These are phyloP conservation scores for Bipolaris cookei DNA, from an alignment of 2,329 filamentous ascomycete species.

Conservation along the genomic window DNA sequence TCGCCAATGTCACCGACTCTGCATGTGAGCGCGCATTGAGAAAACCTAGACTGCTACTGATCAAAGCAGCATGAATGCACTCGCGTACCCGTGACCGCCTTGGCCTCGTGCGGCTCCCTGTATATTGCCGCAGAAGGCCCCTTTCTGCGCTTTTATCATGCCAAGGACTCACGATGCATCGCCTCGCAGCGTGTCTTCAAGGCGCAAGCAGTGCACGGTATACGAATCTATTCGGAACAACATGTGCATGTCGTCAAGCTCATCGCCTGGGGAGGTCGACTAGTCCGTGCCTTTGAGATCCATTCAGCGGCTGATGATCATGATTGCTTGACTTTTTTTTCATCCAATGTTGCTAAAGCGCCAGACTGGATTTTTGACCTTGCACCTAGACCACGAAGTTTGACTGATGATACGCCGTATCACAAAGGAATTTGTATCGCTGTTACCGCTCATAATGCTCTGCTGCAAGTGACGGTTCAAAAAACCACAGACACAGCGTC, in stretches of 20 bases:
- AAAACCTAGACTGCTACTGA: slow-evolving; percentile 21
- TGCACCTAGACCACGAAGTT: slow-evolving; percentile 21
- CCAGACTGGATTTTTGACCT: slow-evolving; percentile 50
- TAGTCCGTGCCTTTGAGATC: slow-evolving; percentile 55
- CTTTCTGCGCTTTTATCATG: slow-evolving; percentile 49
- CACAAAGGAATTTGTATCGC: slow-evolving; percentile 31
- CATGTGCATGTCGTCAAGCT: slow-evolving; percentile 32
- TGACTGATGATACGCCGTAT: slow-evolving; percentile 15
- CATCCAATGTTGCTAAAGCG: slow-evolving; percentile 32
- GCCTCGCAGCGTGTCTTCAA: slow-evolving; percentile 62
- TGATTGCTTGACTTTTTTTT: slow-evolving; percentile 19
- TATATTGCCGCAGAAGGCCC: slow-evolving; percentile 54
- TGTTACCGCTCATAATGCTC: slow-evolving; percentile 87
- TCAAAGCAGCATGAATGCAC: slow-evolving; percentile 46
- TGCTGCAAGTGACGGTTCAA: slow-evolving; percentile 60
- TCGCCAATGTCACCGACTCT: slow-evolving; percentile 46
- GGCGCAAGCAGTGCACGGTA: slow-evolving; percentile 76
- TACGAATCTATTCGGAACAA: slow-evolving; percentile 55
- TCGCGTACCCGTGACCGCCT: slow-evolving; percentile 55
- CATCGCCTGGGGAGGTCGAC: slow-evolving; percentile 50
- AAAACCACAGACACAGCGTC: slow-evolving; percentile 4
- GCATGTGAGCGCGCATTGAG: slow-evolving; percentile 33
- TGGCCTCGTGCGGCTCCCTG: slow-evolving; percentile 47
- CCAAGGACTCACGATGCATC: slow-evolving; percentile 32
- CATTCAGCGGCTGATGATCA: slow-evolving; percentile 28